Base-by-base conservation (phyloP, 306 rosid species). In the Coriaria nepalensis region DNA sequence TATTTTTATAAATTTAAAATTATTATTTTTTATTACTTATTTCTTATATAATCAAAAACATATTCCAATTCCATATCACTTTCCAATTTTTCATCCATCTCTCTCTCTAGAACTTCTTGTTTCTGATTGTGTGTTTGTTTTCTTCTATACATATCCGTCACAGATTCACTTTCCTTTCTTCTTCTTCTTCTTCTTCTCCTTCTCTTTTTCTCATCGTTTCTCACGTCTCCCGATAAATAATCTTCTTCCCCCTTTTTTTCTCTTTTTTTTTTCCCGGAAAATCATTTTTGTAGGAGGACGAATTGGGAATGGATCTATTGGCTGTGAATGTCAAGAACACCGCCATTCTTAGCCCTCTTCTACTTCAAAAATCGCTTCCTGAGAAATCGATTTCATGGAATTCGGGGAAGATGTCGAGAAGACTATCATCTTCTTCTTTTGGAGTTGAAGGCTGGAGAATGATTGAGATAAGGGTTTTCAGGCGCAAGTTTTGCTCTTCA, bases 261-360 rank as follows among this genome's bases (percentile, higher is more conserved):
- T 37, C 35, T 4, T 29, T 41, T 44, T 13, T 33, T 42, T 48
- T 42, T 10, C 44, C 10, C 4, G 47, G 34, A 43, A 35, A 58
- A 37, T 40, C 33, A 34, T 32, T 49, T 33, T 33, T 34, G 45
- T 35, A 55, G 47, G 12, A 7, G 38, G 55, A 33, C 2, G 0
- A 34, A 34, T 45, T 10, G 57, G 61, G 36, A 42, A 87, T 88
- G 97, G 97, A 88, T 88, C 83, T 78, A 57, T 81, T 65, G 61
- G 68, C 75, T 4, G 68, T 72, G 37, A 74, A 69, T 29, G 76
- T 61, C 52, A 88, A 78, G 45, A 73, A 60, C 76, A 12, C 60
- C 38, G 52, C 57, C 53, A 35, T 9, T 13, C 59, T 40, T 41
- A 35, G 58, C 59, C 70, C 75, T 20, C 65, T 80, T 35, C 59